Evolutionary conservation across 306 rosid species (phyloP).

Genomic region (Trifolium pratense): DNA sequence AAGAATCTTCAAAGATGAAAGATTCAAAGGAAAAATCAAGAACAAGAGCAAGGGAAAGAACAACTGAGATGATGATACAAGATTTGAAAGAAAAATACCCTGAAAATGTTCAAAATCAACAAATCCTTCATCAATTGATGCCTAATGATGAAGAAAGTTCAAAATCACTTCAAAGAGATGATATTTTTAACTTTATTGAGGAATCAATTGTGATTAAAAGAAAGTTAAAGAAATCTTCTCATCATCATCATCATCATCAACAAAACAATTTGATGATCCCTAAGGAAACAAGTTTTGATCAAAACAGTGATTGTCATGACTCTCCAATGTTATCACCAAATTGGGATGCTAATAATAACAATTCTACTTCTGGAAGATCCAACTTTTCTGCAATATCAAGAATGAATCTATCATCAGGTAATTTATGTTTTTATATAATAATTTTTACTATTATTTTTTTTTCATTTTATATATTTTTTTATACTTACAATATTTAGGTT

Average conservation of each 20-base stretch:
- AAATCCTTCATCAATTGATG: conserved; percentile 49
- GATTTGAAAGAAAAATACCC: conserved; percentile 49
- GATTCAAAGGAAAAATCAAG: conserved; percentile 71
- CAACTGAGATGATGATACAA: conserved; percentile 39
- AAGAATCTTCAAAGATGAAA: conserved; percentile 40
- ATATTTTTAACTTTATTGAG: conserved; percentile 41
- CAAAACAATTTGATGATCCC: conserved; percentile 47
- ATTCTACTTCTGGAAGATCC: conserved; percentile 30
- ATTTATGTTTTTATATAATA: background rate
- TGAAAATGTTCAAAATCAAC: conserved; percentile 41
- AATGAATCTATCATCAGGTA: conserved; percentile 54
- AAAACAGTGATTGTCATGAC: conserved; percentile 39
- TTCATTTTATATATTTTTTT: background rate
- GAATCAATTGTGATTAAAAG: conserved; percentile 54
- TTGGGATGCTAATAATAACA: conserved; percentile 59
- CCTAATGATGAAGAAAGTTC: conserved; percentile 29
- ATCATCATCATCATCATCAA: conserved; percentile 39
- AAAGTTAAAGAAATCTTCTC: conserved; percentile 51
- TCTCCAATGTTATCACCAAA: conserved; percentile 55
- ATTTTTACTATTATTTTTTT: background rate
- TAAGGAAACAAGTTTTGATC: conserved; percentile 44
- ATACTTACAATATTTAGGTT: background rate
- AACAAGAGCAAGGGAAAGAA: conserved; percentile 76
- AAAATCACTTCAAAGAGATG: conserved; percentile 32
- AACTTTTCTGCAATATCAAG: conserved; percentile 44